Percentiles rank a stretch among this genome's conserved stretches.
phyloP scores from a whole-genome alignment of 2,329 filamentous ascomycete species.

The Decorospora gaudefroyi region DNA sequence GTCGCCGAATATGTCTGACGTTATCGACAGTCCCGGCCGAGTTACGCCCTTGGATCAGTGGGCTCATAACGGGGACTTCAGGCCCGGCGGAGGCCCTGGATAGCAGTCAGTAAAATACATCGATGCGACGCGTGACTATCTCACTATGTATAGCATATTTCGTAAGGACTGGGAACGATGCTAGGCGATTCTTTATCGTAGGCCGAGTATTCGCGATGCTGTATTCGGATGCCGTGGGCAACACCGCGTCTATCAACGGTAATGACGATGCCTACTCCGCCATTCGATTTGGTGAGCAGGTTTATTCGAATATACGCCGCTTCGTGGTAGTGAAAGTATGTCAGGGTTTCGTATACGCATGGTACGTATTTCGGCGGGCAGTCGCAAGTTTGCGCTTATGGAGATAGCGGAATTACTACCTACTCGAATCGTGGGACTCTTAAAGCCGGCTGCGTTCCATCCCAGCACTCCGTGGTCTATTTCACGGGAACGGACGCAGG shows the following conservation, averaged over 20 bases:
- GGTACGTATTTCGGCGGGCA: constrained; percentile 11
- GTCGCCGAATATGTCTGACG: no score
- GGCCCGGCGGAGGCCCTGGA: no score
- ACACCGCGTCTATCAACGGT: neutral
- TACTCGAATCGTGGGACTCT: constrained; percentile 46
- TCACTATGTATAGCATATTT: constrained; percentile 17
- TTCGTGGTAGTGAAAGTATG: constrained; percentile 32
- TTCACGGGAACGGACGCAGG: constrained; percentile 12
- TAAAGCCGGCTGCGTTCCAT: constrained; percentile 45
- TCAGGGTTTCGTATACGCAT: constrained; percentile 31
- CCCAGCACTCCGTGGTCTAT: constrained; percentile 49
- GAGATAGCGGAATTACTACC: constrained; percentile 48
- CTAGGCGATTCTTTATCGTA: constrained; percentile 19
- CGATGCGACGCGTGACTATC: neutral
- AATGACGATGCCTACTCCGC: constrained; percentile 16
- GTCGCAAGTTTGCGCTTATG: neutral
- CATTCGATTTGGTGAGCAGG: constrained; percentile 18
- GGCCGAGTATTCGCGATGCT: constrained; percentile 34
- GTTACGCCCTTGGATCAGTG: no score
- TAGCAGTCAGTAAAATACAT: constrained; percentile 2
- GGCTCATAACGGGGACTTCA: no score
- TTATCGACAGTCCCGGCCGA: no score
- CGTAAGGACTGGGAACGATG: constrained; percentile 24
- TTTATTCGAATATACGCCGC: constrained; percentile 32
- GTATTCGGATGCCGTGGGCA: constrained; percentile 20